These are phyloP conservation scores for Pseudogymnoascus sp. DNA, from an alignment of 2,329 filamentous ascomycete species.

Conservation along the genomic window DNA sequence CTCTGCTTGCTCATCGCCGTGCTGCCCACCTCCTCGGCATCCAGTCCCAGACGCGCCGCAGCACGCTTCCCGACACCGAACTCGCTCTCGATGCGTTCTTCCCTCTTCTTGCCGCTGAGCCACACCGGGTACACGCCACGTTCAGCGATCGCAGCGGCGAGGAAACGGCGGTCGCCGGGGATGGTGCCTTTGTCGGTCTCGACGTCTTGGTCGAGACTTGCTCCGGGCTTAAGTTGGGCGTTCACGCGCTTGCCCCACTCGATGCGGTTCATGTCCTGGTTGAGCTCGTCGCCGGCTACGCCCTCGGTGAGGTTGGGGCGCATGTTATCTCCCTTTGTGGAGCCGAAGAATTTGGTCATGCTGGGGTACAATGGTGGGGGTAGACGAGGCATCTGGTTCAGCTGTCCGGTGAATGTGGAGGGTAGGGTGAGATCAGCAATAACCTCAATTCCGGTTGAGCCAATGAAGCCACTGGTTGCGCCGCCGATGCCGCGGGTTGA, in stretches of 20 bases:
- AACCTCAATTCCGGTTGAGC: conserved; percentile 51
- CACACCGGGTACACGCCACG: conserved; percentile 4
- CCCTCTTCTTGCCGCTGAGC: conserved; percentile 8
- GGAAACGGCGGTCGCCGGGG: conserved; percentile 5
- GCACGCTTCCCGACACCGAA: conserved; percentile 5
- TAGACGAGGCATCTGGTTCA: conserved; percentile 25
- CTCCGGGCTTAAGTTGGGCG: conserved; percentile 23
- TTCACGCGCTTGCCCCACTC: conserved; percentile 24
- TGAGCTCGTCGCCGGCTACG: conserved; percentile 18
- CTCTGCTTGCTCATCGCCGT: conserved; percentile 15
- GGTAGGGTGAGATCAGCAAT: conserved; percentile 52
- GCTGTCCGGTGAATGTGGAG: conserved; percentile 39
- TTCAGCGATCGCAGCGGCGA: background rate
- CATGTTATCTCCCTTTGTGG: conserved; percentile 18
- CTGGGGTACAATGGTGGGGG: conserved; percentile 22
- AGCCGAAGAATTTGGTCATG: conserved; percentile 22
- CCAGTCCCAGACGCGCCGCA: conserved; percentile 6
- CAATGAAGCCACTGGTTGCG: conserved; percentile 43
- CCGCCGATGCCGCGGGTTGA: conserved; percentile 48
- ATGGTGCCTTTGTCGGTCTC: conserved; percentile 13
- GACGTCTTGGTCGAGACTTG: conserved; percentile 26
- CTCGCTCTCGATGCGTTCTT: conserved; percentile 3
- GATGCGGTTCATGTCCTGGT: conserved; percentile 23
- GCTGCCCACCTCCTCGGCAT: conserved; percentile 11
- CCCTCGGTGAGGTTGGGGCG: conserved; percentile 17